These are phyloP conservation scores for Chenopodium suecicum DNA, from an alignment of 148 eudicot species.

Conservation along the genomic window DNA sequence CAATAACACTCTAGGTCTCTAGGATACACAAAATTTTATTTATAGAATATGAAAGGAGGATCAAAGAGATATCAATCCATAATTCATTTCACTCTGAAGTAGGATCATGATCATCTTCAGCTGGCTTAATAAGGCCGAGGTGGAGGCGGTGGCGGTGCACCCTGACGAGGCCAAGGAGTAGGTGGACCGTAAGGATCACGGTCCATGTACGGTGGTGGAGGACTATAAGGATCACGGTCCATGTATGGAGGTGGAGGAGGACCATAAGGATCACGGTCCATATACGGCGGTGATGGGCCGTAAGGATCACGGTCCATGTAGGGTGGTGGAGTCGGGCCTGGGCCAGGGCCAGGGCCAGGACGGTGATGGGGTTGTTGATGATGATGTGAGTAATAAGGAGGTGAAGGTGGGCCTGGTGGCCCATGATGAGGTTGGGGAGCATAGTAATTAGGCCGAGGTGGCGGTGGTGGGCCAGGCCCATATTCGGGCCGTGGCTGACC, in stretches of 20 bases:
- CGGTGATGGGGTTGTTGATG: conserved; percentile 7
- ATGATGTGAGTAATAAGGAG: conserved; percentile 11
- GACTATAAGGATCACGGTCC: conserved; percentile 14
- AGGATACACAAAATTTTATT: conserved; percentile 4
- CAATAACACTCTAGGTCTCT: background rate
- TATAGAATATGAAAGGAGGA: background rate
- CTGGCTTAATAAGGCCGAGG: conserved; percentile 16
- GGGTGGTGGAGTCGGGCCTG: conserved; percentile 11
- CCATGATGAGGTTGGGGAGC: conserved; percentile 1
- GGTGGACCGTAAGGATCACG: conserved; percentile 16
- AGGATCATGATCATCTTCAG: background rate
- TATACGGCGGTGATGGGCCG: conserved; percentile 8
- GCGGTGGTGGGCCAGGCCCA: conserved; percentile 23
- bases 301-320: conserved; percentile 6
- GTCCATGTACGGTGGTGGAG: conserved; percentile 7
- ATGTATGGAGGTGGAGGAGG: background rate
- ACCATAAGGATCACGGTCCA: conserved; percentile 14
- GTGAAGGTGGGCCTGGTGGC: conserved; percentile 38
- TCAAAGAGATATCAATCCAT: background rate
- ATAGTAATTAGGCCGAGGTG: conserved; percentile 22
- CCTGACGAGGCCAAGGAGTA: background rate
- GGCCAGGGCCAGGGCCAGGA: conserved; percentile 15
- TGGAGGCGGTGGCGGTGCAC: conserved; percentile 5
- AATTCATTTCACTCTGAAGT: background rate
- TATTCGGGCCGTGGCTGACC: conserved; percentile 22